phyloP scores from a whole-genome alignment of 768 basidiomycete species.

The Phlegmacium glaucopus region DNA sequence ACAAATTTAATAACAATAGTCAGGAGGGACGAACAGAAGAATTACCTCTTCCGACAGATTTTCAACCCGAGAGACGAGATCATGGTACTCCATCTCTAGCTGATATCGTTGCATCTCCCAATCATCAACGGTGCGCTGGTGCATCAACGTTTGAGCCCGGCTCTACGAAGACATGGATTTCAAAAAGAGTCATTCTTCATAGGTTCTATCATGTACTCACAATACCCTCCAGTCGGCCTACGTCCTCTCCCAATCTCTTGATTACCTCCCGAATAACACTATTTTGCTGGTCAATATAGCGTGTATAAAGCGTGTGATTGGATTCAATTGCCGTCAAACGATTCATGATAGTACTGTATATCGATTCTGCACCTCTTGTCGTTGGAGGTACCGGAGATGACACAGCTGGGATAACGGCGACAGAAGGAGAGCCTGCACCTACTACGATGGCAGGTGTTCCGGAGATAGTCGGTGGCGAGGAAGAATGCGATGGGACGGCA shows the following conservation, averaged over 20 bases:
- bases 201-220: constrained; percentile 38
- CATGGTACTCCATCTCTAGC: constrained; percentile 67
- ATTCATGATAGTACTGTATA: constrained; percentile 96
- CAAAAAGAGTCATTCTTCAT: not conserved
- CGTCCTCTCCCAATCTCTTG: constrained; percentile 69
- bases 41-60: constrained; percentile 77
- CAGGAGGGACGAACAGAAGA: not conserved
- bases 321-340: constrained; percentile 80
- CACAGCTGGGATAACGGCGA: constrained; percentile 9
- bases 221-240: constrained; percentile 73
- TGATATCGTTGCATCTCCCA: constrained; percentile 66
- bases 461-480: not conserved
- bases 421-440: constrained; percentile 10
- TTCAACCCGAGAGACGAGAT: constrained; percentile 67
- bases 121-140: constrained; percentile 61
- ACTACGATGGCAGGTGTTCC: constrained; percentile 6
- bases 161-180: constrained; percentile 36
- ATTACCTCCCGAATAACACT: constrained; percentile 71
- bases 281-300: constrained; percentile 91
- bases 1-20: not conserved
- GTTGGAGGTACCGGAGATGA: constrained; percentile 11
- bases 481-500: constrained; percentile 4
- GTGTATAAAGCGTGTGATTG: constrained; percentile 79
- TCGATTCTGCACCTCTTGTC: constrained; percentile 70
- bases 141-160: constrained; percentile 65